Conservation (phyloP, 306 rosid species). For the Alnus rubra region DNA sequence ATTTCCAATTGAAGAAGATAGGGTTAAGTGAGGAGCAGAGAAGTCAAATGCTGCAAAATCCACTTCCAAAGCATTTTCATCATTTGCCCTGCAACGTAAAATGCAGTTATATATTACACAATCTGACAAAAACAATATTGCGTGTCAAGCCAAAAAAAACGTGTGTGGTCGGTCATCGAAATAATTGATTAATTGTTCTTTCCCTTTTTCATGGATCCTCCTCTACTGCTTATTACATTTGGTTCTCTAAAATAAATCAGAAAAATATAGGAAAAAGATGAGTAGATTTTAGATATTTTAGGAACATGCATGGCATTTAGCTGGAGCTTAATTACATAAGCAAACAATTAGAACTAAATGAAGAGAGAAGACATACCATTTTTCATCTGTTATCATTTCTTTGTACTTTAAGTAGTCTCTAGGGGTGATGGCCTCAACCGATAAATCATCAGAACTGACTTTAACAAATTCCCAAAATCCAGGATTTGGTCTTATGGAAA, state of each 20-base stretch:
- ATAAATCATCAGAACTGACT: constrained; percentile 65
- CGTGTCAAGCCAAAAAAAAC: no score
- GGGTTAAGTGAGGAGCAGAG: constrained; percentile 57
- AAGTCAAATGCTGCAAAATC: constrained; percentile 78
- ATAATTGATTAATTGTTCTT: no score
- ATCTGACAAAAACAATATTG: neutral
- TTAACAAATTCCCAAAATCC: constrained; percentile 80
- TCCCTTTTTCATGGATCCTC: neutral
- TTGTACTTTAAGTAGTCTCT: constrained; percentile 64
- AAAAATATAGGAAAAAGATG: neutral
- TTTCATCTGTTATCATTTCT: constrained; percentile 59
- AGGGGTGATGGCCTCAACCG: constrained; percentile 57
- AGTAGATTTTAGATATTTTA: no score
- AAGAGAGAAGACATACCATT: constrained; percentile 48
- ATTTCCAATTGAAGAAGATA: constrained; percentile 85
- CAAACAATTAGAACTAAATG: neutral
- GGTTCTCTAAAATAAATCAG: neutral
- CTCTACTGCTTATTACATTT: neutral
- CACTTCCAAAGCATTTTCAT: constrained; percentile 79
- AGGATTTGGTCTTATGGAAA: constrained; percentile 77
- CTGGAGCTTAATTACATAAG: no score
- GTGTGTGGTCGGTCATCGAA: neutral
- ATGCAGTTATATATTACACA: constrained; percentile 12
- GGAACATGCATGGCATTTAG: no score
- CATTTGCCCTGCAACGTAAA: constrained; percentile 63